Conservation (phyloP, 2,329 filamentous ascomycete genomes). For the Fusarium anguioides region DNA sequence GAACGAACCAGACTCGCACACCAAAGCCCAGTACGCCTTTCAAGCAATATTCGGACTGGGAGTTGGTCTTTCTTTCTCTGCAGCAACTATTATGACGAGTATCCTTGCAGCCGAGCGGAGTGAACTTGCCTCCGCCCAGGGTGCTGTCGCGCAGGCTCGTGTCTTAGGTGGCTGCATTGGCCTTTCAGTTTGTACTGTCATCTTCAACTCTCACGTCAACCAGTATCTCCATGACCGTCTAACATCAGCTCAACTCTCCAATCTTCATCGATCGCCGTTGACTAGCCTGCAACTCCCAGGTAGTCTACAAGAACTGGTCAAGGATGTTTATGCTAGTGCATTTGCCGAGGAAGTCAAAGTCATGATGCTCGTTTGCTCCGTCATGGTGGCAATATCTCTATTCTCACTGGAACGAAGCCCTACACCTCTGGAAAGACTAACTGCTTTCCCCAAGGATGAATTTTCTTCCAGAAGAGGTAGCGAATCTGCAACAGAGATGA, state of each 20-base stretch:
- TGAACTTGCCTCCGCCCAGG: conserved; percentile 68
- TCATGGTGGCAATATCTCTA: conserved; percentile 57
- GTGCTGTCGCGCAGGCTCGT: conserved; percentile 68
- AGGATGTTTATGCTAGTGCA: conserved; percentile 57
- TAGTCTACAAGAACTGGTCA: conserved; percentile 50
- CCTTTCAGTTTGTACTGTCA: conserved; percentile 67
- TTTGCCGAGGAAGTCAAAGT: conserved; percentile 60
- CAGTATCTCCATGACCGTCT: conserved; percentile 52
- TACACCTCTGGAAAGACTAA: conserved; percentile 48
- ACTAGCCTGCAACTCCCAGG: conserved; percentile 51
- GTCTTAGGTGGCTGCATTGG: conserved; percentile 70
- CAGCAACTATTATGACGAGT: conserved; percentile 67
- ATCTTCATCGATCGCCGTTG: conserved; percentile 58
- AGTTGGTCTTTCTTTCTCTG: conserved; percentile 67
- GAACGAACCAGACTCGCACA: conserved; percentile 46
- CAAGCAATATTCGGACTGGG: conserved; percentile 68
- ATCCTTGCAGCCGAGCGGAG: conserved; percentile 59
- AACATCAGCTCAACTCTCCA: conserved; percentile 52
- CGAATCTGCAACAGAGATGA: conserved; percentile 54
- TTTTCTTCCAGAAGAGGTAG: conserved; percentile 49
- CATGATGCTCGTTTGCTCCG: conserved; percentile 57
- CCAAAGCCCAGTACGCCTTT: conserved; percentile 62
- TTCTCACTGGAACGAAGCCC: conserved; percentile 59
- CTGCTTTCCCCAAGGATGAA: conserved; percentile 44
- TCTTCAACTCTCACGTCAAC: conserved; percentile 62